Evolutionary conservation across 345 rosid species (phyloP).

Genomic region (Populus tremula): DNA sequence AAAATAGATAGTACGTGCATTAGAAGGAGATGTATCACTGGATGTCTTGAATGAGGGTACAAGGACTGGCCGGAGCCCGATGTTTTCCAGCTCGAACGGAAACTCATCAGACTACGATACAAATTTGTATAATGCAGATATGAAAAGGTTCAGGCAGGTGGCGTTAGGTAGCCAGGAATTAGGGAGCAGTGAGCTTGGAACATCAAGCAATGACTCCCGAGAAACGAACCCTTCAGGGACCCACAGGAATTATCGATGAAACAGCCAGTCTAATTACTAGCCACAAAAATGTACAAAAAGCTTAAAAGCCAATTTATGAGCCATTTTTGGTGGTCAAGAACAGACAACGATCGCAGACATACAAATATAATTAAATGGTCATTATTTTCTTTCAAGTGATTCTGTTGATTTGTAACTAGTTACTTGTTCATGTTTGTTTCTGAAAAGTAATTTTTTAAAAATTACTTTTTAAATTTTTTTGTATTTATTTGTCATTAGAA

Average conservation of each 20-base stretch:
- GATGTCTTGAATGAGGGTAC: conserved; percentile 73
- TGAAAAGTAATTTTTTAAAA: too few relatives aligned
- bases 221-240: conserved; percentile 24
- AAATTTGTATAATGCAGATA: conserved; percentile 61
- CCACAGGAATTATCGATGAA: conserved; percentile 1
- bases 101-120: conserved; percentile 55
- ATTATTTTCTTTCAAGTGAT: not conserved
- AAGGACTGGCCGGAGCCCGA: conserved; percentile 59
- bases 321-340: not conserved
- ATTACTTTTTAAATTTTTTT: too few relatives aligned
- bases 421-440: too few relatives aligned
- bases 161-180: conserved; percentile 70
- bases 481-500: too few relatives aligned
- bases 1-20: conserved; percentile 69
- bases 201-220: conserved; percentile 49
- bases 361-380: not conserved
- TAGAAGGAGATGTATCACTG: conserved; percentile 82
- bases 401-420: not conserved
- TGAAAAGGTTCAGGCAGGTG: conserved; percentile 70
- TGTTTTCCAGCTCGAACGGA: conserved; percentile 22
- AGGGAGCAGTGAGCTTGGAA: conserved; percentile 48
- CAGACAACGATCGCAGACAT: not conserved
- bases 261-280: not conserved
- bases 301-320: not conserved
- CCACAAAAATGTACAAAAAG: not conserved